Conservation (phyloP, 257 asterid genomes). For the Rhazya stricta region DNA sequence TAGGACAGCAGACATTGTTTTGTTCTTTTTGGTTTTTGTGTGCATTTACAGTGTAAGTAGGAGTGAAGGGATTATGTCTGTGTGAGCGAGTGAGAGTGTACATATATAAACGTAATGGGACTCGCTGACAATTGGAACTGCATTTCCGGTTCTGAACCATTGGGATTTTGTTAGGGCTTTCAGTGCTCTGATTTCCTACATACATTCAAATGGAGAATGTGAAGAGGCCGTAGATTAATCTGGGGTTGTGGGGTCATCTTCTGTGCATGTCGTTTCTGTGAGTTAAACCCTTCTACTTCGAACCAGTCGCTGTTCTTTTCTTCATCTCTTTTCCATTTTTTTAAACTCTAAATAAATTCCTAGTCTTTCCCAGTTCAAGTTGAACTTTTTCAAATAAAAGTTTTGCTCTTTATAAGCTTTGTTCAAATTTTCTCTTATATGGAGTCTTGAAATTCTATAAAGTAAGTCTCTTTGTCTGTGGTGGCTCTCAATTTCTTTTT, state of each 20-base stretch:
- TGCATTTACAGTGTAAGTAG: not conserved
- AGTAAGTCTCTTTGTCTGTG: not conserved
- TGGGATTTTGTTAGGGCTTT: conserved; percentile 9
- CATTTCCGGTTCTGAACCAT: conserved; percentile 7
- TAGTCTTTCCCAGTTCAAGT: conserved; percentile 12
- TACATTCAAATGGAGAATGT: conserved; percentile 4
- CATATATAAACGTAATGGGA: not conserved
- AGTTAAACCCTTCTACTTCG: conserved; percentile 1
- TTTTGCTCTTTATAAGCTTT: conserved; percentile 16
- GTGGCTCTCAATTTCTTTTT: not conserved
- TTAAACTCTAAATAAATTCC: not conserved
- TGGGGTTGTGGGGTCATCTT: conserved; percentile 9
- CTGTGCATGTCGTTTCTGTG: not conserved
- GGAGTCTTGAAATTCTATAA: conserved; percentile 3
- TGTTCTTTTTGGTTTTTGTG: conserved; percentile 14
- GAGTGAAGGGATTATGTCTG: not conserved
- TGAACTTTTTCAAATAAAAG: conserved; percentile 23
- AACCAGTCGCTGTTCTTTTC: not conserved
- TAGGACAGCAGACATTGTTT: not conserved
- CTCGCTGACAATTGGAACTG: not conserved
- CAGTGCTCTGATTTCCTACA: conserved; percentile 1
- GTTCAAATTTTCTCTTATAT: not conserved
- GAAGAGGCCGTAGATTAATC: conserved; percentile 2
- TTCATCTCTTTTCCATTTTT: conserved; percentile 10
- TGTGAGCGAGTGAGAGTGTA: not conserved